Base-by-base conservation (phyloP, 1,139 yeast genomes). In the Debaryomyces robertsiae region DNA sequence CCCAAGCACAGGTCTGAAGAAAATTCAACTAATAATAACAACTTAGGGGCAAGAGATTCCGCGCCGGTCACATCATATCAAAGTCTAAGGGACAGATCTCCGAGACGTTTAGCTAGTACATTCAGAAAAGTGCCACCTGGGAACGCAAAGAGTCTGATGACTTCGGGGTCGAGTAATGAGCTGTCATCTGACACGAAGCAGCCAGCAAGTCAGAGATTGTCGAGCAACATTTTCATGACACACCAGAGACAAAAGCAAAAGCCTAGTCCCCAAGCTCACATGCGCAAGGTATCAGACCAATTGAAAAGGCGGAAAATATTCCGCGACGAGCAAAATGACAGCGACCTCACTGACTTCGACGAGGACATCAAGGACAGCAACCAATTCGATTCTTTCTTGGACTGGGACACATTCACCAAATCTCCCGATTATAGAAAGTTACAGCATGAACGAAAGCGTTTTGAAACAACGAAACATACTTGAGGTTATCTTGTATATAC, bases 331-430 rank as follows among this genome's bases (percentile, higher is more conserved):
- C 52, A 46, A 9, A 45, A 43, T 25, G 63, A 57, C 1, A 55
- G 61, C 38, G 63, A 58, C 29, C 42, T 58, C 29, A 58, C 59
- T 22, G 63, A 58, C 25, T 49, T 53, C 25, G 62, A 56, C 18
- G 53, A 47, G 9, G 53, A 54, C n/a, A 41, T 49, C 23, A 45
- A 45, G 23, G 48, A 48, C 18, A 55, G 50, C 23, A 52, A 50
- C 13, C 52, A 53, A 30, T 39, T 43, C 11, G 33, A 41, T 22
- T 32, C 34, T 2, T 45, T 45, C 28, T 29, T 43, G 19, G 40
- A 45, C 23, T 32, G 40, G 46, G 35, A 34, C n/a, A 29, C 39
- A 6, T 30, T 29, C 17, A 27, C 39, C 19, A 36, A 16, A 27
- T 29, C 39, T n/a, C 39, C 39, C 7, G 39, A 36, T 15, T 18